A percentile compares a stretch with the other conserved stretches of the same genome.
phyloP scores from a whole-genome alignment of 441 rosid species.

The Gossypium trilobum region DNA sequence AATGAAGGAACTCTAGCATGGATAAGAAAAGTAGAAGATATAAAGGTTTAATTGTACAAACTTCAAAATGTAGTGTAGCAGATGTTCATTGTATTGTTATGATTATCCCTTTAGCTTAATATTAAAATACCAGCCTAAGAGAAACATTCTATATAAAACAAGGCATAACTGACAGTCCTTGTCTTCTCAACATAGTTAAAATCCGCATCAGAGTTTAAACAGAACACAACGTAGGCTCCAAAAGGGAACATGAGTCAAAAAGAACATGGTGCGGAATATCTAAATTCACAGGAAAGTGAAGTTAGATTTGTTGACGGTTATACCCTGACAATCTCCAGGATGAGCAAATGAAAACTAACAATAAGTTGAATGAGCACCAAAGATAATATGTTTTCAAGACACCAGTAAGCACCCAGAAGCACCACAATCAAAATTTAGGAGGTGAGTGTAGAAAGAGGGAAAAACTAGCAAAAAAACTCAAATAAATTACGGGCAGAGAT shows the following conservation, averaged over 20 bases:
- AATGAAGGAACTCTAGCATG: background rate
- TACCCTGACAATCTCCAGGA: background rate
- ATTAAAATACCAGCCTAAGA: slow-evolving; percentile 5
- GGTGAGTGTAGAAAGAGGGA: background rate
- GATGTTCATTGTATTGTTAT: background rate
- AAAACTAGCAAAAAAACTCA: background rate
- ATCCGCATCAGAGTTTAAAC: slow-evolving; percentile 1
- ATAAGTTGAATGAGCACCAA: slow-evolving; percentile 4
- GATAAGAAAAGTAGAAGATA: slow-evolving; percentile 7
- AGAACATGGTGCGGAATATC: background rate
- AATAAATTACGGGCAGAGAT: background rate
- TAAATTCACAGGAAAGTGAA: background rate
- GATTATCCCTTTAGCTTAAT: background rate
- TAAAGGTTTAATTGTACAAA: background rate
- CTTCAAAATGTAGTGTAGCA: slow-evolving; percentile 1
- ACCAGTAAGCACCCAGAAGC: background rate
- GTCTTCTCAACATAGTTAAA: background rate
- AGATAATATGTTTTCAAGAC: background rate
- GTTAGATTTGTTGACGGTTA: background rate
- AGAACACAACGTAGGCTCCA: background rate
- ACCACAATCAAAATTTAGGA: background rate
- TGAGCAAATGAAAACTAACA: background rate
- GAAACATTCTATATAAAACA: background rate
- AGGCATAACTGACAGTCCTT: background rate
- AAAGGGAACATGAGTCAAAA: background rate